These are phyloP conservation scores for Hypoxylon trugodes DNA, from an alignment of 495 filamentous ascomycete species.

Conservation along the genomic window DNA sequence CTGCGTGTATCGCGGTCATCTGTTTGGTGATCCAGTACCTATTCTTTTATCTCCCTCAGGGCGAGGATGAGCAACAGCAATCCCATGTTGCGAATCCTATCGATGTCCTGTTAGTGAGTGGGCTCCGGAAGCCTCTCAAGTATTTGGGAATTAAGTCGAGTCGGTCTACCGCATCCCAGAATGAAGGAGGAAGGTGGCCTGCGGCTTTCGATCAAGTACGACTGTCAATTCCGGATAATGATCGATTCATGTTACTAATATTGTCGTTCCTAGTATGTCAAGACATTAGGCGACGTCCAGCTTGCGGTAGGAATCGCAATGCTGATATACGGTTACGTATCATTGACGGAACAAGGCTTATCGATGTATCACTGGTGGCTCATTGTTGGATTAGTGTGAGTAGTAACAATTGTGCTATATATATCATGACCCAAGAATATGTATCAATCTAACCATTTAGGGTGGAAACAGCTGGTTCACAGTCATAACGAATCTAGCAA, in stretches of 20 bases:
- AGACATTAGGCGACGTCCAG: slow-evolving; percentile 35
- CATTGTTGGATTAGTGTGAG: slow-evolving; percentile 37
- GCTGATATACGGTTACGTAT: slow-evolving; percentile 27
- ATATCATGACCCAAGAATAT: neutral
- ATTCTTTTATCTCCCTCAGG: slow-evolving; percentile 30
- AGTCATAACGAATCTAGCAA: slow-evolving; percentile 35
- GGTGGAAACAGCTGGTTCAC: slow-evolving; percentile 32
- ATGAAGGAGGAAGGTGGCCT: slow-evolving; percentile 20
- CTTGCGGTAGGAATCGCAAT: slow-evolving; percentile 35
- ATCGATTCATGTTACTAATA: slow-evolving; percentile 14
- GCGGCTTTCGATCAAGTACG: slow-evolving; percentile 35
- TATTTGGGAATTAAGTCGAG: slow-evolving; percentile 27
- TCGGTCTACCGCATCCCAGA: slow-evolving; percentile 2
- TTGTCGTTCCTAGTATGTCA: slow-evolving; percentile 26
- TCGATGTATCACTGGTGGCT: slow-evolving; percentile 42
- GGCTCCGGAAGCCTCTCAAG: slow-evolving; percentile 34
- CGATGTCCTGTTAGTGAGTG: slow-evolving; percentile 27
- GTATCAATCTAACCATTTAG: slow-evolving; percentile 2
- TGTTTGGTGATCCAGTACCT: slow-evolving; percentile 36
- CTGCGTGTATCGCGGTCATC: slow-evolving; percentile 34
- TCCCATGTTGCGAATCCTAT: slow-evolving; percentile 29
- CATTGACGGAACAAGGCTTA: slow-evolving; percentile 28
- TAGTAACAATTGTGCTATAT: slow-evolving; percentile 2
- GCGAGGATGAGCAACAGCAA: slow-evolving; percentile 19
- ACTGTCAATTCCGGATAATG: neutral